These are phyloP conservation scores for Aspergillus thermomutatus DNA, from an alignment of 2,329 filamentous ascomycete species.

Conservation along the genomic window DNA sequence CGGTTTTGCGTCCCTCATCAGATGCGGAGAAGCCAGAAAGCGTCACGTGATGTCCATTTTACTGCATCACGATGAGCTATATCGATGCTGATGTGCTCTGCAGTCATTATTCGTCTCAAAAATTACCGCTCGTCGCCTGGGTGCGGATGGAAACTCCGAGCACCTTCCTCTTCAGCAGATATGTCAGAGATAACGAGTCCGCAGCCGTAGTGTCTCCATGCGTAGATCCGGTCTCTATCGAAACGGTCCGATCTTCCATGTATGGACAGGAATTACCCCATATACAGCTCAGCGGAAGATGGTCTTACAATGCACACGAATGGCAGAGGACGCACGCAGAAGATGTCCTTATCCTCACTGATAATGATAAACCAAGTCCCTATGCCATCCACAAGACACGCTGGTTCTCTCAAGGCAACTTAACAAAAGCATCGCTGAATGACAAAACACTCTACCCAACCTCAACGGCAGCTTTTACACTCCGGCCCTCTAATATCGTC, in stretches of 20 bases:
- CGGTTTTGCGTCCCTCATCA: neutral
- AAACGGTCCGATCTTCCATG: neutral
- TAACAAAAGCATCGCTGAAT: neutral
- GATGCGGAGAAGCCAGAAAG: slow-evolving; percentile 4
- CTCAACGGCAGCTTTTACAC: slow-evolving; percentile 43
- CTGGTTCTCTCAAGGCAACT: neutral
- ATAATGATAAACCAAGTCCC: neutral
- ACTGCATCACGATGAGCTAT: neutral
- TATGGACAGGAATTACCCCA: neutral
- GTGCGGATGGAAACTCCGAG: neutral
- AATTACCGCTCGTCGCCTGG: neutral
- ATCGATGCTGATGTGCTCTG: neutral
- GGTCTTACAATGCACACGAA: neutral
- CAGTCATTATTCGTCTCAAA: neutral
- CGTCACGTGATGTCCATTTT: slow-evolving; percentile 3
- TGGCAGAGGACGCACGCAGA: neutral
- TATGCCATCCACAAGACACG: neutral
- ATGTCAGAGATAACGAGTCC: neutral
- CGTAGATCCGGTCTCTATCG: neutral
- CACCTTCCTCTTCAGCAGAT: neutral
- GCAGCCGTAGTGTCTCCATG: neutral
- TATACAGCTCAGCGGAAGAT: neutral
- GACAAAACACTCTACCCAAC: neutral
- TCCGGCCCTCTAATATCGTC: slow-evolving; percentile 49
- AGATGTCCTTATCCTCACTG: neutral